These are phyloP conservation scores for Bryopsis sp. DNA, from an alignment of 139 green algal genomes.

Conservation along the genomic window DNA sequence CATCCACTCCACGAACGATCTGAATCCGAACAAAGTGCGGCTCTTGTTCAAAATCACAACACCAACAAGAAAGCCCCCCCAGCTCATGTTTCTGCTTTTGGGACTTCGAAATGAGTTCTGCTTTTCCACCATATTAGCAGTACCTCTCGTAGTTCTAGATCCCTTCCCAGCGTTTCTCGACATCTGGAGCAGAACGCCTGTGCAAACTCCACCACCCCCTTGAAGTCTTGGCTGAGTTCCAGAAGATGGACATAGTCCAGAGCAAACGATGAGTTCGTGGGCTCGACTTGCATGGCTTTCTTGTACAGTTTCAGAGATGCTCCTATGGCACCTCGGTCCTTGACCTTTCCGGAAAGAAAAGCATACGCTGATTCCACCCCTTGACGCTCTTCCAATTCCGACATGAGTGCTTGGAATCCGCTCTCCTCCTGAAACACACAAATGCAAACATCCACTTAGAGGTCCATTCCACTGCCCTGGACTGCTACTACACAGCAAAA, in stretches of 20 bases:
- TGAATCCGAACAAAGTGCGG: too few relatives aligned
- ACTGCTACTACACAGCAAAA: too few relatives aligned
- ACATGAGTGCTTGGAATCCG: too few relatives aligned
- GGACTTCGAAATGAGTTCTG: too few relatives aligned
- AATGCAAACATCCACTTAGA: too few relatives aligned
- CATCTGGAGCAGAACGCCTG: background rate
- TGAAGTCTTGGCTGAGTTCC: slow-evolving; percentile 41
- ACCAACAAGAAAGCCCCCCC: too few relatives aligned
- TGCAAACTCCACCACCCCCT: slow-evolving; percentile 22
- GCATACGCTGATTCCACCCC: slow-evolving; percentile 34
- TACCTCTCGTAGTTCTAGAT: background rate
- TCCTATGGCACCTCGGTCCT: slow-evolving; percentile 44
- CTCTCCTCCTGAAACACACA: too few relatives aligned
- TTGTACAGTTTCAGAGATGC: slow-evolving; percentile 27
- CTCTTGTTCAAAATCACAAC: too few relatives aligned
- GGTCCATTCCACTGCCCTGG: too few relatives aligned
- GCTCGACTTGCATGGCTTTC: slow-evolving; percentile 24
- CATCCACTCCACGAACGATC: slow-evolving; percentile 1
- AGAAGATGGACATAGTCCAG: slow-evolving; percentile 49
- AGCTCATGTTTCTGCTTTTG: too few relatives aligned
- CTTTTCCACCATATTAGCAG: too few relatives aligned
- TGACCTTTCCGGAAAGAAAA: slow-evolving; percentile 50
- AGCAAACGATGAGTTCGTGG: slow-evolving; percentile 28
- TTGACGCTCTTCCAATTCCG: slow-evolving; percentile 15
- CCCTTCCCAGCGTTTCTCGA: background rate